Evolutionary conservation across 2,329 filamentous ascomycete genomes (phyloP), one percentile per base, ranked within the genome.

Genomic region (Hirsutella thompsonii): DNA sequence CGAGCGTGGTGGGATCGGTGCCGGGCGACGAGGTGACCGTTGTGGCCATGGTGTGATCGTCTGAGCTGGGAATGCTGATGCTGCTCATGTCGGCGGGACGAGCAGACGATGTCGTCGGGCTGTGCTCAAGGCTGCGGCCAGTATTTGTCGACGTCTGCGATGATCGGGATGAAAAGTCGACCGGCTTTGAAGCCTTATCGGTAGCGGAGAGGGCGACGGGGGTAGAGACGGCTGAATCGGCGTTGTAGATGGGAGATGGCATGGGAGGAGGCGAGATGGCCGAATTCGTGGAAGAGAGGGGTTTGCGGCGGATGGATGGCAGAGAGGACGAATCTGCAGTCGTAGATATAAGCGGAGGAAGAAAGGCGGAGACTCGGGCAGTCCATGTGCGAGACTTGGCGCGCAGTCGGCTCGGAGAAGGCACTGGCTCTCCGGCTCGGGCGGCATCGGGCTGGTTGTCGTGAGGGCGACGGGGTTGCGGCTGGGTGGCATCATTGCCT

Each of bases 301-400:
- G 48, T 21, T 52, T 56, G 30, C 52, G 58, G 33, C 45, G 48
- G 29, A 55, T 39, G 35, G 23, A 26, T 6, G 48, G 42, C 41
- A 48, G 47, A 28, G 47, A 42, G 19, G 30, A 38, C 29, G 51
- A 42, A 46, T 61, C 60, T 55, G 53, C 43, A 38, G 53, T 46
- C 34, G 55, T 52, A 42, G 56, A 40, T 37, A 58, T 64, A 55
- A 66, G 62, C 49, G 58, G 55, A 37, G 60, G 62, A 37, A 63
- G 49, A 34, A 63, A 50, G 18, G 57, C 54, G 34, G 60, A 62
- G 35, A 62, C 44, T 43, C 61, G 60, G 38, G 54, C 49, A 42
- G 54, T 49, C 62, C 61, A 65, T 32, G 52, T 57, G 41, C 50
- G 55, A 26, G 62, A 55, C 48, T 57, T 62, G 48, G 52, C 56